Base-by-base conservation (phyloP, 208 protist species). In the Tetramitus jugosus region DNA sequence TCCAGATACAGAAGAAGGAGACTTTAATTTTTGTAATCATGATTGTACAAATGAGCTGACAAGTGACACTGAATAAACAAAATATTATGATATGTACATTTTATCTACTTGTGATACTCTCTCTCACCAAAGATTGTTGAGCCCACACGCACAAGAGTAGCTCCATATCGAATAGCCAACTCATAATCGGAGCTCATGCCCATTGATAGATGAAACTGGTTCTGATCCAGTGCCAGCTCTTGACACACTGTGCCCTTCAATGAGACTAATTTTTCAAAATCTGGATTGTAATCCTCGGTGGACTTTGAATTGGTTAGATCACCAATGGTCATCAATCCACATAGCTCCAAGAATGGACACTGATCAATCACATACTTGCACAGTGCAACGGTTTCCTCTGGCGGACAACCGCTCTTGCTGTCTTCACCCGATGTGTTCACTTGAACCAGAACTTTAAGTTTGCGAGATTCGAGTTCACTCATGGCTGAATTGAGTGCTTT, bases 281-380 rank as follows among this genome's bases (percentile, higher is more conserved):
- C 86, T 17, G 75, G 77, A 31, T 84, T 80, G 29, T 78, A 80
- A 3, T 56, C 65, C 68, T 84, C 81, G 49, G 87, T 85, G 39
- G 81, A 75, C 67, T 86, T 89, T 14, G 87, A 90, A 79, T 90
- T 90, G 80, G 92, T 89, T 2, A 85, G 88, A 84, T 86, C 91
- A 52, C 96, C 96, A 75, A 98, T 98, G 35, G 95, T 98, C 96
- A 98, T 98, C 26, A 98, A 81, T 35, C 96, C 96, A 23, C 74
- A 67, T 23, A 98, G 81, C 0, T 83, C 72, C 72, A 98, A 72
- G 52, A 89, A 77, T 37, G 84, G 82, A 80, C 93, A 96, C n/a
- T 85, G 76, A 23, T 77, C 79, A 7, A 72, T 40, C 65, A 97
- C 89, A 84, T 89, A 62, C 78, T 83, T 40, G 3, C 88, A 89